Conservation (phyloP, 768 basidiomycete genomes). For the Sistotremastrum suecicum region DNA sequence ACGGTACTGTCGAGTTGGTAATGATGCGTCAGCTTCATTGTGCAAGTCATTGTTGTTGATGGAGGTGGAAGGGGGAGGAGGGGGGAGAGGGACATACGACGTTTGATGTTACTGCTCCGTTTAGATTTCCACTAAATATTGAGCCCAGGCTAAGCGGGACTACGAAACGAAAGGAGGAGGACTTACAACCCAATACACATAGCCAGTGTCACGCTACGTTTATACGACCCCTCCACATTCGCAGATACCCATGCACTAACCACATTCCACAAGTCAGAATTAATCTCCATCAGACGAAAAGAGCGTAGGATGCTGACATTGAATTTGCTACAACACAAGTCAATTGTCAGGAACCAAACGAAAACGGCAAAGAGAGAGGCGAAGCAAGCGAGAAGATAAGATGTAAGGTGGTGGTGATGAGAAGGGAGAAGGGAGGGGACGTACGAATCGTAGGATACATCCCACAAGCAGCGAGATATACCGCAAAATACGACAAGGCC, state of each 20-base stretch:
- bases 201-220: slow-evolving; percentile 53
- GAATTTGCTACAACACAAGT: too few species aligned
- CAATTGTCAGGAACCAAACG: too few species aligned
- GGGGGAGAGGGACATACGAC: slow-evolving; percentile 30
- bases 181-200: slow-evolving; percentile 47
- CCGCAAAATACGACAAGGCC: slow-evolving; percentile 59
- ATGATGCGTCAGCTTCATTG: background rate
- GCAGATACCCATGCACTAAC: slow-evolving; percentile 66
- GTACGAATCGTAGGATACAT: slow-evolving; percentile 35
- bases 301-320: slow-evolving; percentile 23
- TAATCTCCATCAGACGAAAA: background rate
- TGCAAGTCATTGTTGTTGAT: background rate
- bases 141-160: slow-evolving; percentile 11
- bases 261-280: slow-evolving; percentile 11
- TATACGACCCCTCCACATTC: slow-evolving; percentile 63
- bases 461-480: slow-evolving; percentile 48
- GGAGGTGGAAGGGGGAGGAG: background rate
- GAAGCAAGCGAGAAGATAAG: too few species aligned
- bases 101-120: slow-evolving; percentile 55
- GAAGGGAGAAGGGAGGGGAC: slow-evolving; percentile 9
- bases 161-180: background rate
- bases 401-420: too few species aligned
- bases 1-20: slow-evolving; percentile 44
- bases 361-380: too few species aligned
- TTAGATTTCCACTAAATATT: slow-evolving; percentile 38